Evolutionary conservation across 2,329 filamentous ascomycete species (phyloP).

Genomic region (Sporothrix curviconia): DNA sequence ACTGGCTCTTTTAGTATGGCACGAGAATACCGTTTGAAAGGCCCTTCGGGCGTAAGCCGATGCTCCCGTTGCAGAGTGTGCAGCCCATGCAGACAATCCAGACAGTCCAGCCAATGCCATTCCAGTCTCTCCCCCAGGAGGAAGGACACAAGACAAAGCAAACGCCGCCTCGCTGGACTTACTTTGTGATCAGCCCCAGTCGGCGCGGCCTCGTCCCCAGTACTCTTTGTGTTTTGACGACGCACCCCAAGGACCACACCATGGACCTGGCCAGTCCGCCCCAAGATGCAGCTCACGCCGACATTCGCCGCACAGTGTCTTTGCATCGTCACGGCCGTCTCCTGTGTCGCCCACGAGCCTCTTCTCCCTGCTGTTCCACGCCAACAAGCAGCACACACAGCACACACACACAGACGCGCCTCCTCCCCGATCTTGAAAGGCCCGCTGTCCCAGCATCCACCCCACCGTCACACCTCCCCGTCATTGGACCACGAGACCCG

Average conservation of each 20-base stretch:
- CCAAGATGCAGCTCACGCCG: too few relatives aligned
- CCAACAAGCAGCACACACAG: too few relatives aligned
- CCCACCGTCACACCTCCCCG: background rate
- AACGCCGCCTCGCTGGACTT: background rate
- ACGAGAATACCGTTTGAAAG: too few relatives aligned
- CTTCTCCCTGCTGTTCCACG: too few relatives aligned
- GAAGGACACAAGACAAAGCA: background rate
- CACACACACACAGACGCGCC: too few relatives aligned
- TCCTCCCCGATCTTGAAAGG: too few relatives aligned
- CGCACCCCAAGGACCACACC: background rate
- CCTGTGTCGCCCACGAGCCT: too few relatives aligned
- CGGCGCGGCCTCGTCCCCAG: background rate
- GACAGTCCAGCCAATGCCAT: background rate
- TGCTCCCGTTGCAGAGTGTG: too few relatives aligned
- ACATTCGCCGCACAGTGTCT: too few relatives aligned
- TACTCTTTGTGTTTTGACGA: background rate
- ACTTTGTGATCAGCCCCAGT: background rate
- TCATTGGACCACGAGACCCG: background rate
- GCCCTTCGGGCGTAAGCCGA: too few relatives aligned
- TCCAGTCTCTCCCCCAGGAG: background rate
- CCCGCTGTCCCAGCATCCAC: background rate
- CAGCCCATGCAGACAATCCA: background rate
- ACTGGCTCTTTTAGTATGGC: constrained; percentile 19
- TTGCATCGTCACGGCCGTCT: too few relatives aligned
- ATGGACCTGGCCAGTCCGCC: too few relatives aligned